Evolutionary conservation across 73 alveolate species (phyloP), one percentile per base, ranked within the genome.

Genomic region (Paramecium biaurelia): DNA sequence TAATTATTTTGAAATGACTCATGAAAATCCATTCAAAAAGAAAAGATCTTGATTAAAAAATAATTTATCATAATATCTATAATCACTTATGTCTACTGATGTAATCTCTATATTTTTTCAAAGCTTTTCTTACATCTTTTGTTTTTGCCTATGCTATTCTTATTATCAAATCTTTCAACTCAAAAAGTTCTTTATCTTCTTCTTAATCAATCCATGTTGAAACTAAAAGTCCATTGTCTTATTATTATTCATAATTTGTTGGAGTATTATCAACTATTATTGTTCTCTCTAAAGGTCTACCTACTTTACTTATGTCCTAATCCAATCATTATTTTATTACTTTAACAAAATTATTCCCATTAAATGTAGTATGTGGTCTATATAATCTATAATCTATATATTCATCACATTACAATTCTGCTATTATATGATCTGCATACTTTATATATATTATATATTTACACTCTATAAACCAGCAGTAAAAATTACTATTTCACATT

Each of bases 261-360:
- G 92, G 95, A 53, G 93, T 74, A 85, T 95, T 95, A 72, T 95
- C 98, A 63, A 95, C 70, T 15, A 95, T 95, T 20, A 95, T 87
- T 41, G 49, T 34, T 79, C 56, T 94, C 53, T 59, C 37, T 3
- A 95, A 63, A 23, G 82, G 96, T 67, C 98, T 92, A 7, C 98
- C 98, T 7, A 95, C 76, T 26, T 90, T 58, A 14, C 95, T 79
- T 20, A 96, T 87, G 53, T 96, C 85, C 85, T 86, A 63, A 56
- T 67, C 9, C 5, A 67, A 20, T 32, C 23, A 34, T 67, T 21
- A 7, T 4, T 20, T 32, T 5, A 7, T 24, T 67, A 67, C 98
- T 57, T 96, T 96, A 18, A 95, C 94, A 58, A 30, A 67, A 67
- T 28, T 32, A 23, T 67, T 28, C 10, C 47, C 85, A 67, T 28